Percentiles rank a stretch among this genome's conserved stretches.
These are phyloP conservation scores for Pichia inconspicua DNA, from an alignment of 1,139 yeast species.

Conservation along the genomic window DNA sequence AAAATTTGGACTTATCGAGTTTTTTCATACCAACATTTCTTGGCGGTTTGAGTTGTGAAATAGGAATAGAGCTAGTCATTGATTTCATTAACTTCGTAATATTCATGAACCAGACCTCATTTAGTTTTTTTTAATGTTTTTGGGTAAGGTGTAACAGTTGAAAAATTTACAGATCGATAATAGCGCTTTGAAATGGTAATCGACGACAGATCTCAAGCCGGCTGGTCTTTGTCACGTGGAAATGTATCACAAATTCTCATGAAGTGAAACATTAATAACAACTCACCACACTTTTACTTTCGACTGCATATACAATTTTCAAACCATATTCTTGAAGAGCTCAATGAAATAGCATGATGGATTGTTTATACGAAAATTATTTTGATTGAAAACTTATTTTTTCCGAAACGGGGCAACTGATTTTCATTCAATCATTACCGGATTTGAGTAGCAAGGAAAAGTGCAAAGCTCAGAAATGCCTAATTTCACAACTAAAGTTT, in stretches of 20 bases:
- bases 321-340: too few species aligned
- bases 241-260: too few species aligned
- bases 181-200: too few species aligned
- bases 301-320: too few species aligned
- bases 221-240: too few species aligned
- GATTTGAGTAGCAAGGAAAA: not conserved
- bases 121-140: not conserved
- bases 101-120: constrained; percentile 4
- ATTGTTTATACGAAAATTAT: too few species aligned
- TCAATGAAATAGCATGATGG: too few species aligned
- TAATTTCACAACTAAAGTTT: not conserved
- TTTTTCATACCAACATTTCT: constrained; percentile 54
- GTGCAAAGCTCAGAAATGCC: not conserved
- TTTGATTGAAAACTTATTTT: not conserved
- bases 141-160: not conserved
- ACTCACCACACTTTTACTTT: too few species aligned
- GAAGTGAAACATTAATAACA: too few species aligned
- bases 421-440: too few species aligned
- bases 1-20: constrained; percentile 60
- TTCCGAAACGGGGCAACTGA: not conserved
- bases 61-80: constrained; percentile 9
- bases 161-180: too few species aligned
- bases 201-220: too few species aligned
- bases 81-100: not conserved
- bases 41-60: constrained; percentile 45